Percentiles rank a stretch among this genome's conserved stretches.
These are phyloP conservation scores for Actinomortierella ambigua DNA, from an alignment of 371 early-diverging fungal species.

Conservation along the genomic window DNA sequence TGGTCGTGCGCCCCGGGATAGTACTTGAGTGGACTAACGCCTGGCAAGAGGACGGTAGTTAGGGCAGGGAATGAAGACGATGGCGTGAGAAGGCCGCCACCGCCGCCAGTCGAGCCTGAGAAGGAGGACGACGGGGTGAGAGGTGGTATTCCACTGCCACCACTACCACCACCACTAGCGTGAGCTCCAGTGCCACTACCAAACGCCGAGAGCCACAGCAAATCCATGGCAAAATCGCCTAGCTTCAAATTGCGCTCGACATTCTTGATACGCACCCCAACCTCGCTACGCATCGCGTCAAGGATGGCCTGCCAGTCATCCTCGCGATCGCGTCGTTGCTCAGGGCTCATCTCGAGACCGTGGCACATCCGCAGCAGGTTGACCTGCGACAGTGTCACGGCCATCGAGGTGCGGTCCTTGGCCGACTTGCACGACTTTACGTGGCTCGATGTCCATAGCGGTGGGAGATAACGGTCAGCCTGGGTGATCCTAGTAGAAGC, in stretches of 20 bases:
- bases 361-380: slow-evolving; percentile 33
- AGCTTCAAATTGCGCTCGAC: slow-evolving; percentile 46
- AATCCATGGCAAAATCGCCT: slow-evolving; percentile 37
- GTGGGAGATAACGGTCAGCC: neutral
- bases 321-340: slow-evolving; percentile 10
- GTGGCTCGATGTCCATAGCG: slow-evolving; percentile 38
- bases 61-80: neutral
- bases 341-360: slow-evolving; percentile 17
- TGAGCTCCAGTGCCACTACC: slow-evolving; percentile 7
- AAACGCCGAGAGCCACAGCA: slow-evolving; percentile 42
- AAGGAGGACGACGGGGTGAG: neutral
- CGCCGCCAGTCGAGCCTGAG: neutral
- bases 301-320: slow-evolving; percentile 41
- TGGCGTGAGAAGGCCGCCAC: neutral
- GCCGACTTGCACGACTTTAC: slow-evolving; percentile 42
- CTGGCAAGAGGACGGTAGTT: neutral
- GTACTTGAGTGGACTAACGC: slow-evolving; percentile 3
- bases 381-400: slow-evolving; percentile 39
- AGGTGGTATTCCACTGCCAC: neutral
- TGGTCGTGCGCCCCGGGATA: too few species aligned
- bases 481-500: too few species aligned
- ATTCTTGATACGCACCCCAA: slow-evolving; percentile 45
- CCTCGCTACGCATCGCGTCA: slow-evolving; percentile 45
- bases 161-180: neutral
- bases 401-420: slow-evolving; percentile 46